phyloP scores from a whole-genome alignment of 2,329 filamentous ascomycete species.

The Scleromitrula shiraiana region DNA sequence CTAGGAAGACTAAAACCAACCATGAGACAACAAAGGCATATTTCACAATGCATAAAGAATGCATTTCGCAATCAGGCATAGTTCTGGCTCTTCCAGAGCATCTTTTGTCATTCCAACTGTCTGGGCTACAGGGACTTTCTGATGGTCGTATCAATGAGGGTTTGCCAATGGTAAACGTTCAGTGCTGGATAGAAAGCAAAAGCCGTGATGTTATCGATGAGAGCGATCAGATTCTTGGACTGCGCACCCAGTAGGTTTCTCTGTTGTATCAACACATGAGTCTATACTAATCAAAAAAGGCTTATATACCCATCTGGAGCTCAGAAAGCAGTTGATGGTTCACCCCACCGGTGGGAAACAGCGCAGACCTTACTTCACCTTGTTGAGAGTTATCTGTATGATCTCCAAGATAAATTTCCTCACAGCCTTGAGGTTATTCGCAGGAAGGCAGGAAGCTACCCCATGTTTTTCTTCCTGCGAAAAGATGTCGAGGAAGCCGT shows the following conservation, averaged over 20 bases:
- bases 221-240: constrained; percentile 34
- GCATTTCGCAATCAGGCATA: constrained; percentile 34
- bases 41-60: constrained; percentile 32
- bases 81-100: constrained; percentile 46
- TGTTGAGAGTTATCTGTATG: constrained; percentile 27
- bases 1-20: constrained; percentile 33
- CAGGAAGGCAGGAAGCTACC: constrained; percentile 32
- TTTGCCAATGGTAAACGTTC: constrained; percentile 35
- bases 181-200: constrained; percentile 36
- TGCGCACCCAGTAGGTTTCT: constrained; percentile 28
- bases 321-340: constrained; percentile 32
- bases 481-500: constrained; percentile 32
- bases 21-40: constrained; percentile 29
- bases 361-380: constrained; percentile 26
- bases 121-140: constrained; percentile 39
- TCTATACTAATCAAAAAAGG: neutral
- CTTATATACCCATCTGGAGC: constrained; percentile 35
- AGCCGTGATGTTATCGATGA: constrained; percentile 47
- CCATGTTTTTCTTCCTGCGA: constrained; percentile 40
- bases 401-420: constrained; percentile 32
- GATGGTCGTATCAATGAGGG: constrained; percentile 34
- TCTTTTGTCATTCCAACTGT: constrained; percentile 44
- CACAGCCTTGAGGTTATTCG: constrained; percentile 38
- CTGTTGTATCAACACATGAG: neutral
- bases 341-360: constrained; percentile 33